Conservation (phyloP, 208 protist species). For the Wallacemonas sp. region DNA sequence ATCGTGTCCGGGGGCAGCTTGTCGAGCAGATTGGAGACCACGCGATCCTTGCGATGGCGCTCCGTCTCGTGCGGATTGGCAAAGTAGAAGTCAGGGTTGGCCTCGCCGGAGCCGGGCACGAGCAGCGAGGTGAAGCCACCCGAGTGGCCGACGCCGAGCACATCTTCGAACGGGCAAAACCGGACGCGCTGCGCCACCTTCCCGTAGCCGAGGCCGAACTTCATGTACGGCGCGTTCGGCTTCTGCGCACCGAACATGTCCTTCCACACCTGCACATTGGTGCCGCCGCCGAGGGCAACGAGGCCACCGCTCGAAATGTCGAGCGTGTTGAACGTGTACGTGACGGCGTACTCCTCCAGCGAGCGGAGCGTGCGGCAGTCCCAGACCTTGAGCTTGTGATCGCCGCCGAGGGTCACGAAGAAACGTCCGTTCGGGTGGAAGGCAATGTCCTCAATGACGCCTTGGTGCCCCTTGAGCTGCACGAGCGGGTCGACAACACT, state of each 20-base stretch:
- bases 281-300: constrained; percentile 80
- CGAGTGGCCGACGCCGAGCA: constrained; percentile 88
- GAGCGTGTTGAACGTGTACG: constrained; percentile 78
- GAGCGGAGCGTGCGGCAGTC: constrained; percentile 96
- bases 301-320: constrained; percentile 88
- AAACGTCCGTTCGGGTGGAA: constrained; percentile 93
- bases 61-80: constrained; percentile 95
- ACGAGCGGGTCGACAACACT: constrained; percentile 94
- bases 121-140: constrained; percentile 88
- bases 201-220: constrained; percentile 87
- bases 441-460: constrained; percentile 79
- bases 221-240: constrained; percentile 81
- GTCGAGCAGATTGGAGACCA: constrained; percentile 86
- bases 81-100: constrained; percentile 93
- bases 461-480: constrained; percentile 95
- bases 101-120: constrained; percentile 89
- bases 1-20: constrained; percentile 94
- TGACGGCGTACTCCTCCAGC: constrained; percentile 88
- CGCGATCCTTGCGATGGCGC: constrained; percentile 86
- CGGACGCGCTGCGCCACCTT: constrained; percentile 72
- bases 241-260: constrained; percentile 78
- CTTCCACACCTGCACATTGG: constrained; percentile 90
- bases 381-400: constrained; percentile 97
- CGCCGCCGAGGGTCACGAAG: constrained; percentile 95
- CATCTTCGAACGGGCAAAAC: constrained; percentile 93